phyloP scores from a whole-genome alignment of 139 green algal genomes.

The Spirogloea muscicola region DNA sequence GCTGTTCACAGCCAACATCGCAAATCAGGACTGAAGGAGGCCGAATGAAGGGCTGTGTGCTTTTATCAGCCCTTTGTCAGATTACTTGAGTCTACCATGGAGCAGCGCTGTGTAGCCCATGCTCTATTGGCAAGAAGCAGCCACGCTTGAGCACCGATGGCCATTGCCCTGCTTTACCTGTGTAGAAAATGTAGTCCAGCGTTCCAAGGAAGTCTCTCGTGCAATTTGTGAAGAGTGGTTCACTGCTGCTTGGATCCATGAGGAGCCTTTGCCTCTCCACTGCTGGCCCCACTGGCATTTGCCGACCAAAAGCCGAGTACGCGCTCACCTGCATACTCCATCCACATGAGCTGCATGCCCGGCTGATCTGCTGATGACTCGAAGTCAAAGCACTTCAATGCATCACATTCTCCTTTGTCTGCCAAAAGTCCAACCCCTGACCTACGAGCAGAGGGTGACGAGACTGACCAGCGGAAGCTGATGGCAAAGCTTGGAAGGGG shows the following conservation, averaged over 20 bases:
- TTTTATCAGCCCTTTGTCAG: no score
- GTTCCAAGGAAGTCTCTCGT: slow-evolving; percentile 84
- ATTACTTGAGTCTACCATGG: no score
- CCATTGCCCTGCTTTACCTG: no score
- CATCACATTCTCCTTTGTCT: background rate
- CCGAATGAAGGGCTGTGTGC: no score
- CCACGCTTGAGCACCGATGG: no score
- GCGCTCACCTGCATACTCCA: slow-evolving; percentile 32
- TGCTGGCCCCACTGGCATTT: background rate
- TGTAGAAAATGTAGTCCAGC: slow-evolving; percentile 97
- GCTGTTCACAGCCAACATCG: no score
- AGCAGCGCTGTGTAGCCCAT: no score
- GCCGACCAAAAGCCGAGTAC: slow-evolving; percentile 23
- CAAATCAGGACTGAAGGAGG: no score
- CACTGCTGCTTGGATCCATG: slow-evolving; percentile 45
- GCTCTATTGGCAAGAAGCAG: no score
- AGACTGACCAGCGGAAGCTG: slow-evolving; percentile 49
- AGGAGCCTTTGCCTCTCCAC: slow-evolving; percentile 24
- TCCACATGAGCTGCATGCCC: background rate
- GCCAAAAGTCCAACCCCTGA: background rate
- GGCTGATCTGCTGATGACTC: no score
- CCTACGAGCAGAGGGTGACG: background rate
- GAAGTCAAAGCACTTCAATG: slow-evolving; percentile 14
- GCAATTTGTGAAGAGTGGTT: slow-evolving; percentile 81
- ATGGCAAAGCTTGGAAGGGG: slow-evolving; percentile 71